phyloP scores from a whole-genome alignment of 345 rosid genomes.

The Gossypium mustelinum region DNA sequence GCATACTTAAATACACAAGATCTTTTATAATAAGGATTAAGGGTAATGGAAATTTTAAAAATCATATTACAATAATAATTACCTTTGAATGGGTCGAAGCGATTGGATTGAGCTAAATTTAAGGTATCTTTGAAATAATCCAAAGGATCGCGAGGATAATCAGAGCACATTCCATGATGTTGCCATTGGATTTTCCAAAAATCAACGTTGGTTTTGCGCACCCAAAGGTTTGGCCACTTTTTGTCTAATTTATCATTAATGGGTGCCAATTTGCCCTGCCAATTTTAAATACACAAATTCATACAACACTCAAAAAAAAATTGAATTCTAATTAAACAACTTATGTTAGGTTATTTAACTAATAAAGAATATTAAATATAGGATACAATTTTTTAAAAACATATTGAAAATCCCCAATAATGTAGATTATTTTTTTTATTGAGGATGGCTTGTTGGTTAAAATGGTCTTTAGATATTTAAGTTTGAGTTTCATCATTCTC shows the following conservation, averaged over 20 bases:
- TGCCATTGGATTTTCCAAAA: background rate
- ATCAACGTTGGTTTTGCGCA: background rate
- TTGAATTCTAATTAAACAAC: background rate
- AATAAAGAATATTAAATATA: too few relatives aligned
- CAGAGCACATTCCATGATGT: background rate
- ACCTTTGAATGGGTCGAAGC: background rate
- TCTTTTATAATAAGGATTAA: too few relatives aligned
- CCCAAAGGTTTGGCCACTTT: background rate
- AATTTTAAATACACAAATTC: background rate
- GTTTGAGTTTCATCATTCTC: too few relatives aligned
- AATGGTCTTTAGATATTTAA: too few relatives aligned
- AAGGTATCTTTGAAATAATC: background rate
- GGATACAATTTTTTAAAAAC: too few relatives aligned
- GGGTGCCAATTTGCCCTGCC: background rate
- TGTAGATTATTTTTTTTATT: too few relatives aligned
- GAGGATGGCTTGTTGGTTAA: too few relatives aligned
- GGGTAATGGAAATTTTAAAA: too few relatives aligned
- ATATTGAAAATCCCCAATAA: too few relatives aligned
- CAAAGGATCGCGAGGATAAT: background rate
- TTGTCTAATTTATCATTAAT: background rate
- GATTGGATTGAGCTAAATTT: background rate
- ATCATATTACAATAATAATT: background rate
- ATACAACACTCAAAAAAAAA: background rate
- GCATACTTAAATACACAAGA: too few relatives aligned
- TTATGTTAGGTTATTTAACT: too few relatives aligned